Percentiles rank a stretch among this genome's conserved stretches.
These are phyloP conservation scores for Dothistroma septosporum DNA, from an alignment of 2,329 filamentous ascomycete genomes.

Conservation along the genomic window DNA sequence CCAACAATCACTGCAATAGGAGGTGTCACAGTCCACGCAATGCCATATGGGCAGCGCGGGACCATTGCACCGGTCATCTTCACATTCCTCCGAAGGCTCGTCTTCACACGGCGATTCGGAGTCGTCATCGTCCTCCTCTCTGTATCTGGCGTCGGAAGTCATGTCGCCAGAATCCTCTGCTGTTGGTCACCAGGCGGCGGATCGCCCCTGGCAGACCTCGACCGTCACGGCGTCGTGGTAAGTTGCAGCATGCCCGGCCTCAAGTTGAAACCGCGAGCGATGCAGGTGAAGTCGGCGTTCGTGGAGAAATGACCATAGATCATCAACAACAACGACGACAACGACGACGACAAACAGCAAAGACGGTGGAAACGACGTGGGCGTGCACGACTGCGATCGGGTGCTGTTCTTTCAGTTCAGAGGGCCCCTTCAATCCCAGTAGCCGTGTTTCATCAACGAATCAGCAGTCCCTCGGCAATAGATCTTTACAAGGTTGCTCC, in stretches of 20 bases:
- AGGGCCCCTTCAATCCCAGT: background rate
- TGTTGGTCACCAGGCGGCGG: slow-evolving; percentile 2
- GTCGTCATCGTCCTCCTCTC: slow-evolving; percentile 3
- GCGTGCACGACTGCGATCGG: background rate
- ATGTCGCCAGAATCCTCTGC: background rate
- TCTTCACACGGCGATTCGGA: slow-evolving; percentile 13
- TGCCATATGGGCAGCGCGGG: slow-evolving; percentile 29
- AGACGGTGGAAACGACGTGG: background rate
- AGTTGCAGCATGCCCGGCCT: background rate
- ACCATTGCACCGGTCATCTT: slow-evolving; percentile 32
- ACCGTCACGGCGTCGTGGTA: background rate
- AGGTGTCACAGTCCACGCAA: slow-evolving; percentile 34
- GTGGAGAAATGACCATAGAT: background rate
- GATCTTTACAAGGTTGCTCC: background rate
- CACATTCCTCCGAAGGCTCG: slow-evolving; percentile 28
- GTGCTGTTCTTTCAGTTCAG: background rate
- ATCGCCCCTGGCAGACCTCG: background rate
- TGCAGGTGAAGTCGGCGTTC: background rate
- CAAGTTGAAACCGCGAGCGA: background rate
- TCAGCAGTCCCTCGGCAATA: background rate
- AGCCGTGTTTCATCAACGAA: slow-evolving; percentile 1
- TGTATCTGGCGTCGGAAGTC: slow-evolving; percentile 8
- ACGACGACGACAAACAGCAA: background rate
- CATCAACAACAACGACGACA: background rate
- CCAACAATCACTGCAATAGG: slow-evolving; percentile 35